phyloP scores from a whole-genome alignment of 305 asterid species.

The Plantago coronopus region DNA sequence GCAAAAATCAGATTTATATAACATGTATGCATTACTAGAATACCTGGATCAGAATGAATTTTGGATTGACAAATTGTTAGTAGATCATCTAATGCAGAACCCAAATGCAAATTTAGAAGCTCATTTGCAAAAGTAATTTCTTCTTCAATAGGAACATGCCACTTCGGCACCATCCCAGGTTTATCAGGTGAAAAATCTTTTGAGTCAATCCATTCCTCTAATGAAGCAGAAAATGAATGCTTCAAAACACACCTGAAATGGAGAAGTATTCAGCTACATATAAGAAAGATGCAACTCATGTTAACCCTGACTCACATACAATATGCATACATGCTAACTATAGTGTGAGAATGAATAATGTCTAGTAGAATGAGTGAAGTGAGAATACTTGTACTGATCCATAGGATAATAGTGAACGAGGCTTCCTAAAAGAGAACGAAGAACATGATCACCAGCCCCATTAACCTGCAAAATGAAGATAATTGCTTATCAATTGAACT shows the following conservation, averaged over 20 bases:
- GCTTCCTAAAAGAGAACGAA: conserved; percentile 96
- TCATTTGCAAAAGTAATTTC: conserved; percentile 90
- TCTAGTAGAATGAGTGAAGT: conserved; percentile 23
- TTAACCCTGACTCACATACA: conserved; percentile 11
- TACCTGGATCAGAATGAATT: conserved; percentile 93
- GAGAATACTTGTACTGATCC: conserved; percentile 77
- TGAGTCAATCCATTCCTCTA: conserved; percentile 87
- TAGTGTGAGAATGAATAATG: conserved; percentile 19
- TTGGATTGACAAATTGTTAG: conserved; percentile 68
- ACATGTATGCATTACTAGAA: too few species aligned
- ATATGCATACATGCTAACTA: conserved; percentile 14
- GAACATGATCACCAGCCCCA: conserved; percentile 96
- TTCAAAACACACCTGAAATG: conserved; percentile 62
- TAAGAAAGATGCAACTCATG: conserved; percentile 14
- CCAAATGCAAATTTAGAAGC: conserved; percentile 79
- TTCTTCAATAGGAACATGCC: conserved; percentile 86
- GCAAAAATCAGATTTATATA: too few species aligned
- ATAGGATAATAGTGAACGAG: conserved; percentile 84
- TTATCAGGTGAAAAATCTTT: conserved; percentile 61
- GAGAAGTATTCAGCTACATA: conserved; percentile 18
- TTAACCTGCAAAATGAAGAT: conserved; percentile 66
- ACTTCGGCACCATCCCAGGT: conserved; percentile 59
- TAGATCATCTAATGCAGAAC: conserved; percentile 87
- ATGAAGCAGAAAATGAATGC: conserved; percentile 56
- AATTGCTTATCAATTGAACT: conserved; percentile 21